Evolutionary conservation across 305 asterid genomes (phyloP).

Genomic region (Caryopteris hybrid): DNA sequence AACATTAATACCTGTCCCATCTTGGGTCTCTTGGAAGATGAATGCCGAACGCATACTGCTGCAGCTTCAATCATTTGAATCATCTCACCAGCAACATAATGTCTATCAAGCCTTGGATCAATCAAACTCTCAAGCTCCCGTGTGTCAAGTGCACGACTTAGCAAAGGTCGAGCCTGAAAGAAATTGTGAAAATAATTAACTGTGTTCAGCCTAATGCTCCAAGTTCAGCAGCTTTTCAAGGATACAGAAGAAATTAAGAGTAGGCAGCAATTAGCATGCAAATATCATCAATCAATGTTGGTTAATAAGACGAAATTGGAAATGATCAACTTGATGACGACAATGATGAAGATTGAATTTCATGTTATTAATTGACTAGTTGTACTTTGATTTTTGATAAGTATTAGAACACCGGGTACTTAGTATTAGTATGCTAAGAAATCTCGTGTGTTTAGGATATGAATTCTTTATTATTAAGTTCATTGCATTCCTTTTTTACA

Average conservation of each 20-base stretch:
- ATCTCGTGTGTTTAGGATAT: no score
- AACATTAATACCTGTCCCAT: slow-evolving; percentile 74
- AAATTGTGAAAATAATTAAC: background rate
- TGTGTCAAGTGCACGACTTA: slow-evolving; percentile 54
- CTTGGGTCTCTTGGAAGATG: slow-evolving; percentile 70
- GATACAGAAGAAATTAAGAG: background rate
- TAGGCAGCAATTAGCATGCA: background rate
- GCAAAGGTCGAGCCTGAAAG: slow-evolving; percentile 81
- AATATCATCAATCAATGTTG: background rate
- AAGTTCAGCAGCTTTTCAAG: background rate
- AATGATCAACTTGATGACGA: background rate
- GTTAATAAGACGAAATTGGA: no score
- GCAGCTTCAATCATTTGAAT: slow-evolving; percentile 78
- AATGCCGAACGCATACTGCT: slow-evolving; percentile 85
- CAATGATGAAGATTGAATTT: background rate
- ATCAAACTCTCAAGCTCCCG: slow-evolving; percentile 45
- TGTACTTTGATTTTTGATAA: no score
- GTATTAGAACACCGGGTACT: no score
- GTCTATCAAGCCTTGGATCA: slow-evolving; percentile 66
- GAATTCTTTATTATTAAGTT: no score
- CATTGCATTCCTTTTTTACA: no score
- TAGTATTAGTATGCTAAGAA: no score
- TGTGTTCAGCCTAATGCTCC: background rate
- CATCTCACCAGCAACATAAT: slow-evolving; percentile 55
- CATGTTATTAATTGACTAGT: no score